Evolutionary conservation across 768 basidiomycete species (phyloP).

Genomic region (Lactifluus piperatus): DNA sequence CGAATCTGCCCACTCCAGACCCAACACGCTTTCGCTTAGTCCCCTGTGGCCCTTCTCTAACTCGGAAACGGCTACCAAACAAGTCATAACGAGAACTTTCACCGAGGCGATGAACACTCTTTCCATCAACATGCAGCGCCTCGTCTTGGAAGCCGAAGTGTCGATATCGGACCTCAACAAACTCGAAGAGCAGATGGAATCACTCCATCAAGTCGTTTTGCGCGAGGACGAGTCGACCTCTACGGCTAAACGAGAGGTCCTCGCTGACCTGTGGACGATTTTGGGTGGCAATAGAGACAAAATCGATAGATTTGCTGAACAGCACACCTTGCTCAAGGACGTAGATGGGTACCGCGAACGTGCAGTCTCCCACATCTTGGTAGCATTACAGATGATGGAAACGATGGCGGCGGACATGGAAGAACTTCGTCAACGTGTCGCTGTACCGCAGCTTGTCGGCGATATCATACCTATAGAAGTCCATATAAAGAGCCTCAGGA

Average conservation of each 20-base stretch:
- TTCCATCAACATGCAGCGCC: slow-evolving; percentile 40
- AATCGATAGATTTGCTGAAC: slow-evolving; percentile 41
- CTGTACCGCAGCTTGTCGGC: slow-evolving; percentile 54
- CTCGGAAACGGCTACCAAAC: slow-evolving; percentile 27
- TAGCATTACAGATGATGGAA: slow-evolving; percentile 50
- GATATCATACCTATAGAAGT: slow-evolving; percentile 57
- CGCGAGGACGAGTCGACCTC: slow-evolving; percentile 46
- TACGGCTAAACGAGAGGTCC: slow-evolving; percentile 41
- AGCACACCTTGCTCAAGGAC: slow-evolving; percentile 45
- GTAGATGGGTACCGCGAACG: slow-evolving; percentile 49
- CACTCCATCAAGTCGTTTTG: slow-evolving; percentile 48
- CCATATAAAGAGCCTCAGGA: slow-evolving; percentile 66
- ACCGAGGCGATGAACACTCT: slow-evolving; percentile 54
- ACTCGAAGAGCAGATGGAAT: slow-evolving; percentile 51
- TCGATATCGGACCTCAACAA: slow-evolving; percentile 46
- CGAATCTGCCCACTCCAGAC: slow-evolving; percentile 27
- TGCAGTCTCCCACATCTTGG: slow-evolving; percentile 58
- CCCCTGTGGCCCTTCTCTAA: slow-evolving; percentile 28
- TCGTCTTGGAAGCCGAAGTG: slow-evolving; percentile 57
- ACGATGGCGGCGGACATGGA: slow-evolving; percentile 68
- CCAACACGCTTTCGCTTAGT: slow-evolving; percentile 22
- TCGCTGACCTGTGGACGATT: slow-evolving; percentile 59
- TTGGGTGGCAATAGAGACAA: slow-evolving; percentile 51
- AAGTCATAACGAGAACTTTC: slow-evolving; percentile 48
- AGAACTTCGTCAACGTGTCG: slow-evolving; percentile 62